phyloP scores from a whole-genome alignment of 2,329 filamentous ascomycete species.

The Fusarium fracticaudum region DNA sequence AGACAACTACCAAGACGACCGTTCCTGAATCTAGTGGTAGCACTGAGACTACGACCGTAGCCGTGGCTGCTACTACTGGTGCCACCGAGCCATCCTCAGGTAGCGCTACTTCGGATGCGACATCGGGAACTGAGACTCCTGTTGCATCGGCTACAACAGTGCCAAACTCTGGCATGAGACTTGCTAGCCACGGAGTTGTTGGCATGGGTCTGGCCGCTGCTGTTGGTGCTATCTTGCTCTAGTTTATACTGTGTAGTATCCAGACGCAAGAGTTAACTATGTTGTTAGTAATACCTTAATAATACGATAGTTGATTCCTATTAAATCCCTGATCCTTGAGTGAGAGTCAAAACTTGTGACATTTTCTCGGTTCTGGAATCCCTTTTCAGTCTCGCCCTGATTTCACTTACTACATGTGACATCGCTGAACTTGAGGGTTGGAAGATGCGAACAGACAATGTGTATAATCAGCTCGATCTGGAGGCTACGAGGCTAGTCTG shows the following conservation, averaged over 20 bases:
- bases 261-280: background rate
- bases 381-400: background rate
- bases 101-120: background rate
- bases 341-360: too few species aligned
- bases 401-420: too few species aligned
- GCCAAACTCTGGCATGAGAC: background rate
- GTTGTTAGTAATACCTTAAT: background rate
- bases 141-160: background rate
- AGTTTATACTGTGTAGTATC: background rate
- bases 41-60: background rate
- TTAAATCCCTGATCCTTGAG: background rate
- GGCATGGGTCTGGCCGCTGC: background rate
- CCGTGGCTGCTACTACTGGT: background rate
- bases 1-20: slow-evolving; percentile 6
- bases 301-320: background rate
- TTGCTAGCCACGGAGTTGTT: background rate
- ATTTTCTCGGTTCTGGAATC: accelerated
- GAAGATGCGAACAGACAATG: background rate
- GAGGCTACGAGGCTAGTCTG: background rate
- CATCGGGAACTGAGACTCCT: background rate
- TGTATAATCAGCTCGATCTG: background rate
- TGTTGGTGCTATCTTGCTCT: background rate
- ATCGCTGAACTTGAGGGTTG: background rate
- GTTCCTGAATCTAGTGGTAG: background rate
- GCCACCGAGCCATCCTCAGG: background rate